Evolutionary conservation across 2,329 filamentous ascomycete genomes (phyloP).

Genomic region (Diaporthe ilicicola): DNA sequence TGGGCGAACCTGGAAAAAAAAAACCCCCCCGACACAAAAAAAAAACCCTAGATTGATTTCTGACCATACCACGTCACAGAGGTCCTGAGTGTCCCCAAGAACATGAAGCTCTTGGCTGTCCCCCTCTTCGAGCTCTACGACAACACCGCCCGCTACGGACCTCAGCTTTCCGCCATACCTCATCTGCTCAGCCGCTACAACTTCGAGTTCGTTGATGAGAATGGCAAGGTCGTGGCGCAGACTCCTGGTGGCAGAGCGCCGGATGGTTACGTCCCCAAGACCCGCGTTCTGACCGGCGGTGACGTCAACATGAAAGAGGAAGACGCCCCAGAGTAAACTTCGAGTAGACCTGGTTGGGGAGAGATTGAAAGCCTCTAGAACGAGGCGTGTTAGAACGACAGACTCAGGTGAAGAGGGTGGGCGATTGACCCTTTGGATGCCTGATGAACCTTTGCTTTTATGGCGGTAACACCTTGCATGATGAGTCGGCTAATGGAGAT

Average conservation of each 20-base stretch:
- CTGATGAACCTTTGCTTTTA: not conserved
- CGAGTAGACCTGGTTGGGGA: not conserved
- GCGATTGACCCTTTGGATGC: not conserved
- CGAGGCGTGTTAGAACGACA: not conserved
- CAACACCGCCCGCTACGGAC: conserved; percentile 93
- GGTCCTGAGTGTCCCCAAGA: conserved; percentile 95
- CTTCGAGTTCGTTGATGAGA: conserved; percentile 96
- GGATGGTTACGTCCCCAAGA: conserved; percentile 67
- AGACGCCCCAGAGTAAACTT: conserved; percentile 40
- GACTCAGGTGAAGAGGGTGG: no score
- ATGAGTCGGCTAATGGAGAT: not conserved
- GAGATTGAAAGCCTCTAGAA: not conserved
- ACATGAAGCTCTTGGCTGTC: conserved; percentile 98
- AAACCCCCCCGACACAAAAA: no score
- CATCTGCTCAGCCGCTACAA: conserved; percentile 95
- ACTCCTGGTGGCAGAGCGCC: conserved; percentile 76
- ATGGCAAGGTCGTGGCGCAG: conserved; percentile 83
- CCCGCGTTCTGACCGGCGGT: conserved; percentile 71
- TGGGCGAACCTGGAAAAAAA: not conserved
- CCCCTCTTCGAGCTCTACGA: conserved; percentile 98
- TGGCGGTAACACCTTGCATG: not conserved
- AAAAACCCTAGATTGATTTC: not conserved
- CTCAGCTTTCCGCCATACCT: conserved; percentile 94
- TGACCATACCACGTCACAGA: conserved; percentile 60
- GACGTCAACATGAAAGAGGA: conserved; percentile 68